Percentiles rank a stretch among this genome's conserved stretches.
phyloP scores from a whole-genome alignment of 2,329 filamentous ascomycete genomes.

The Pleurostoma richardsiae region DNA sequence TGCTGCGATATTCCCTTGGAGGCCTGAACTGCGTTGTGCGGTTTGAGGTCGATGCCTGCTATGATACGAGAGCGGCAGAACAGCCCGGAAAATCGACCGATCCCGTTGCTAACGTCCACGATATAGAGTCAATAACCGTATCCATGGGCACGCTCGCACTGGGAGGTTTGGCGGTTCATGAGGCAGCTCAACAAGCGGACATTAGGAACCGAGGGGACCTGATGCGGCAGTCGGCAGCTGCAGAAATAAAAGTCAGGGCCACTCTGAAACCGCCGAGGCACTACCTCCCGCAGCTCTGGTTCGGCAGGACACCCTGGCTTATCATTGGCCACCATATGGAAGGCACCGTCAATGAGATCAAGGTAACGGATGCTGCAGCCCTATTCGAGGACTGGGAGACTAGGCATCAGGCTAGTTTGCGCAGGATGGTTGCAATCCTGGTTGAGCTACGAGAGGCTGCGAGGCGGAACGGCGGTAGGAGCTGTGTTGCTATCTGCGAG shows the following conservation, averaged over 20 bases:
- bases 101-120: background rate
- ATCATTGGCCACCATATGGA: constrained; percentile 13
- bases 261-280: background rate
- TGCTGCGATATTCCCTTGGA: constrained; percentile 2
- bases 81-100: background rate
- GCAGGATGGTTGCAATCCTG: background rate
- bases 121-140: background rate
- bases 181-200: background rate
- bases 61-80: background rate
- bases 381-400: constrained; percentile 9
- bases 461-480: background rate
- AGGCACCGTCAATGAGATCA: constrained; percentile 10
- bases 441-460: background rate
- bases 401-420: background rate
- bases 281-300: constrained; percentile 18
- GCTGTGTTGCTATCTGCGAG: constrained; percentile 1
- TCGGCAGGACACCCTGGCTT: constrained; percentile 18
- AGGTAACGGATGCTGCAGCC: background rate
- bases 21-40: constrained; percentile 2
- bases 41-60: constrained; percentile 2
- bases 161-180: background rate
- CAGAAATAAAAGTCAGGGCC: constrained; percentile 14
- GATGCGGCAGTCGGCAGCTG: constrained; percentile 9
- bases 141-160: background rate
- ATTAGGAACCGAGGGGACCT: background rate